These are phyloP conservation scores for Paralagenidium karlingii DNA, from an alignment of 352 stramenopile species.

Conservation along the genomic window DNA sequence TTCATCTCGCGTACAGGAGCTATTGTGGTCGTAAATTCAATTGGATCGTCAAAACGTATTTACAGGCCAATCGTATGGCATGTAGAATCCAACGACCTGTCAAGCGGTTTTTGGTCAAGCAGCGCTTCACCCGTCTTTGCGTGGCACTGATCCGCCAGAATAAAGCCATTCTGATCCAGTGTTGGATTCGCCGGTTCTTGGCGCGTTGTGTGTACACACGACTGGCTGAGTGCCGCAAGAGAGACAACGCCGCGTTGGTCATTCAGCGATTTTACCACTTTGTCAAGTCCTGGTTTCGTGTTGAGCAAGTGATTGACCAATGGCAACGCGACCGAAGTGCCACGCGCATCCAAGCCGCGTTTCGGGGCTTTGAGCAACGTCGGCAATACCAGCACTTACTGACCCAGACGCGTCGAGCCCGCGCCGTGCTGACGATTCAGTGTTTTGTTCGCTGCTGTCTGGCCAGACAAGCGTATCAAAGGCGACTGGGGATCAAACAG, in stretches of 20 bases:
- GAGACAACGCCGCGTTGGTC: too few relatives aligned
- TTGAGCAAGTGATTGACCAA: too few relatives aligned
- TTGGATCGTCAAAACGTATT: slow-evolving; percentile 27
- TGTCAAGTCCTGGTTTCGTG: too few relatives aligned
- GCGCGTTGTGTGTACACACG: slow-evolving; percentile 12
- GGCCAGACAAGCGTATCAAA: slow-evolving; percentile 11
- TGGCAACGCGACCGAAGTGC: too few relatives aligned
- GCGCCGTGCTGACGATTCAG: slow-evolving; percentile 4
- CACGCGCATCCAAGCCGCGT: too few relatives aligned
- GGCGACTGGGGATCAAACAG: slow-evolving; percentile 16
- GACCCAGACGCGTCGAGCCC: too few relatives aligned
- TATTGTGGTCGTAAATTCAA: slow-evolving; percentile 52
- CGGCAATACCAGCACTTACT: too few relatives aligned
- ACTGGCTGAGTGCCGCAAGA: too few relatives aligned
- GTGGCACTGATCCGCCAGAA: background rate
- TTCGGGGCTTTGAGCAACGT: too few relatives aligned
- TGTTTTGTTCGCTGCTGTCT: background rate
- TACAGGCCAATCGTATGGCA: slow-evolving; percentile 24
- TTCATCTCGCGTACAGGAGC: slow-evolving; percentile 36
- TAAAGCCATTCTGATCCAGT: slow-evolving; percentile 12
- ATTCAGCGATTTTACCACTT: too few relatives aligned
- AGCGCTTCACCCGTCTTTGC: slow-evolving; percentile 1
- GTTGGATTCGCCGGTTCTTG: slow-evolving; percentile 7
- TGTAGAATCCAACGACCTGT: slow-evolving; percentile 19
- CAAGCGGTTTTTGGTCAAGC: slow-evolving; percentile 17